Percentiles rank a stretch among this genome's conserved stretches.
phyloP scores from a whole-genome alignment of 306 rosid genomes.

The Sicyos edulis region DNA sequence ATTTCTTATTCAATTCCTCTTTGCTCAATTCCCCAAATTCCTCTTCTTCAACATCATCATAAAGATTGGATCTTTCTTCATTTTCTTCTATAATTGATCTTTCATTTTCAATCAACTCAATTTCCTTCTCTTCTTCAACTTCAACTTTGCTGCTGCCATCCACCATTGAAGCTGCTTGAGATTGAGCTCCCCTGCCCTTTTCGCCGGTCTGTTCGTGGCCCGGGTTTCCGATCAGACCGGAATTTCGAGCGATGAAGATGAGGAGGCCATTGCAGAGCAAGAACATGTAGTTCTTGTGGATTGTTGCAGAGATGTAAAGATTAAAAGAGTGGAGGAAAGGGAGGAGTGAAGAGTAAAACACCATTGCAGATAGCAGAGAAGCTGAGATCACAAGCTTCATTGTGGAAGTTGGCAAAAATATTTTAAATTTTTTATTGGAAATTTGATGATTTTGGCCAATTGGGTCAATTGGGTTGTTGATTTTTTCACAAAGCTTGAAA shows the following conservation, averaged over 20 bases:
- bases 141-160: conserved; percentile 5
- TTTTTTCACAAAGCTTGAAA: too few relatives aligned
- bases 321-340: too few relatives aligned
- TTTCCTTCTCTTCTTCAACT: conserved; percentile 2
- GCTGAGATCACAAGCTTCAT: too few relatives aligned
- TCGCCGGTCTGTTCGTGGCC: conserved; percentile 11
- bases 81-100: background rate
- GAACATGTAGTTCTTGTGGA: too few relatives aligned
- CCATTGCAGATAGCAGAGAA: too few relatives aligned
- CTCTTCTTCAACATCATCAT: conserved; percentile 25
- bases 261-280: conserved; percentile 63
- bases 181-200: background rate
- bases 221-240: conserved; percentile 23
- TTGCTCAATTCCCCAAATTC: conserved; percentile 21
- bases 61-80: background rate
- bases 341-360: too few relatives aligned
- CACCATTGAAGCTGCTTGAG: too few relatives aligned
- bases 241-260: conserved; percentile 16
- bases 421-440: too few relatives aligned
- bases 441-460: too few relatives aligned
- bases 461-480: too few relatives aligned
- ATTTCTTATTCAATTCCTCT: conserved; percentile 68
- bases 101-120: background rate
- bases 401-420: too few relatives aligned
- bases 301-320: too few relatives aligned